Conservation (phyloP, 2,329 filamentous ascomycete species). For the Elsinoe batatas region DNA sequence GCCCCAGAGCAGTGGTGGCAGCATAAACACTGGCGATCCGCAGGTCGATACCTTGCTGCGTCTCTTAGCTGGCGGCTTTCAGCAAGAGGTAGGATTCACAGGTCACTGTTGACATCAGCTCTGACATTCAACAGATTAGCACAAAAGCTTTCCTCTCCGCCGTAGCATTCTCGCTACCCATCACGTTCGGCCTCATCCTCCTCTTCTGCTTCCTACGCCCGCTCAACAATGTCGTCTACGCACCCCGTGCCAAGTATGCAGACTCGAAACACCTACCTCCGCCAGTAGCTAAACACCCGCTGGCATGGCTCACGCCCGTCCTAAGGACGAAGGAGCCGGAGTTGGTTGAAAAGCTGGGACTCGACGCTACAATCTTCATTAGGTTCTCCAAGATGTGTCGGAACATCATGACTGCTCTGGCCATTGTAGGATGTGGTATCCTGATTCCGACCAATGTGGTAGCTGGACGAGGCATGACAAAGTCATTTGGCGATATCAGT, state of each 20-base stretch:
- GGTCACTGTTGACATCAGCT: not conserved
- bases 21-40: conserved; percentile 5
- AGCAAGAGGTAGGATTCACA: not conserved
- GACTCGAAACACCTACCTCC: conserved; percentile 85
- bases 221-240: conserved; percentile 86
- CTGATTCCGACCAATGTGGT: conserved; percentile 72
- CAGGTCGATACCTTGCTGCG: conserved; percentile 9
- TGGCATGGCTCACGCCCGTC: conserved; percentile 76
- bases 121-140: conserved; percentile 35
- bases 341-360: conserved; percentile 69
- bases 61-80: not conserved
- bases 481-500: conserved; percentile 24
- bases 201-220: conserved; percentile 84
- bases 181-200: conserved; percentile 64
- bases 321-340: conserved; percentile 67
- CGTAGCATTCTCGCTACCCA: conserved; percentile 65
- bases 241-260: conserved; percentile 84
- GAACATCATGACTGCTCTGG: conserved; percentile 71
- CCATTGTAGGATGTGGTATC: conserved; percentile 62
- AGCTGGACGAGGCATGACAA: conserved; percentile 23
- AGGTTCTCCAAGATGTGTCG: conserved; percentile 84
- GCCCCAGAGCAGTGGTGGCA: not conserved
- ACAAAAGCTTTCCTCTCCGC: conserved; percentile 64
- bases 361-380: conserved; percentile 87
- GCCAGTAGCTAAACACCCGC: conserved; percentile 72